phyloP scores from a whole-genome alignment of 1,284 basidiomycete genomes.

The Sporisorium sorghi region DNA sequence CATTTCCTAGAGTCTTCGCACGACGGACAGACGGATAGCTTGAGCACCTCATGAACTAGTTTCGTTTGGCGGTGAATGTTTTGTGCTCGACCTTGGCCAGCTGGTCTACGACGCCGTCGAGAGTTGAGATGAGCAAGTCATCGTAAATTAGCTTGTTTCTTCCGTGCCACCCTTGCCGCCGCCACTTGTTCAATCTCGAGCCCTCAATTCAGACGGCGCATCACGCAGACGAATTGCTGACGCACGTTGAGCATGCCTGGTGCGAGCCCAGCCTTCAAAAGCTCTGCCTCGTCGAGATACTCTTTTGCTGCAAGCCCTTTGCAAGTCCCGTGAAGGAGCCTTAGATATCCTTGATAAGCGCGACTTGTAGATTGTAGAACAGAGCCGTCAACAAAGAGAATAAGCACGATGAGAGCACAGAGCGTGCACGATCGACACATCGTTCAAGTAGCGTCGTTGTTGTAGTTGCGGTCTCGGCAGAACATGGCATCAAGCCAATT shows the following conservation, averaged over 20 bases:
- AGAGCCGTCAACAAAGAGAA: too few species aligned
- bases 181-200: slow-evolving; percentile 1
- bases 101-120: background rate
- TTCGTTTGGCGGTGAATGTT: background rate
- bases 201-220: background rate
- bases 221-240: background rate
- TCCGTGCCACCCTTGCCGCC: background rate
- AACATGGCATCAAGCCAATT: too few species aligned
- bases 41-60: background rate
- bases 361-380: too few species aligned
- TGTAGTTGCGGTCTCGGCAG: too few species aligned
- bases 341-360: too few species aligned
- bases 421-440: too few species aligned
- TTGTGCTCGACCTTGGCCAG: background rate
- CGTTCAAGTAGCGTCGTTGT: too few species aligned
- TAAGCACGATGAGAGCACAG: too few species aligned
- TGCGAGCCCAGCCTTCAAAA: background rate
- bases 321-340: too few species aligned
- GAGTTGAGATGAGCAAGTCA: background rate
- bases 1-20: background rate
- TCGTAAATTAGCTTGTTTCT: background rate
- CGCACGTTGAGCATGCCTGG: slow-evolving; percentile 1
- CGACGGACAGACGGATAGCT: background rate
- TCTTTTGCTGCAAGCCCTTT: background rate
- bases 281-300: background rate